Conservation (phyloP, 192 early-diverging fungal genomes). For the Thoreauomyces humboldtii region DNA sequence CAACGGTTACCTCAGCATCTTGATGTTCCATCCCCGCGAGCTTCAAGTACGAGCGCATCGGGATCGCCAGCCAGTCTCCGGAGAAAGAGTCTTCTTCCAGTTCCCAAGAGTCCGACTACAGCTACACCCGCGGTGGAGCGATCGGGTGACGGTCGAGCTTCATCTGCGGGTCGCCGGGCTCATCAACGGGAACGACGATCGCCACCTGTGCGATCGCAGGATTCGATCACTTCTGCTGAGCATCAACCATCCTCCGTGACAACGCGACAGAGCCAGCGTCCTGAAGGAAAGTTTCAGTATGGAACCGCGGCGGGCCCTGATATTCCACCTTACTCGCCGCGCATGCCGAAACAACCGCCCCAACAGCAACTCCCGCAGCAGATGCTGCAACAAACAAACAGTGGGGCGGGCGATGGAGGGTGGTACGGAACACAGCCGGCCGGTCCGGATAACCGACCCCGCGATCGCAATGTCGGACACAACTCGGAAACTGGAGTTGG, state of each 20-base stretch:
- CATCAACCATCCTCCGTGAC: not conserved
- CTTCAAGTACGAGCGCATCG: not conserved
- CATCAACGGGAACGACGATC: too few species aligned
- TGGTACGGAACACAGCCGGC: too few species aligned
- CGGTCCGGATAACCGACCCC: too few species aligned
- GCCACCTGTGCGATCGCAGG: too few species aligned
- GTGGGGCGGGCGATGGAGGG: too few species aligned
- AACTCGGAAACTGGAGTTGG: not conserved
- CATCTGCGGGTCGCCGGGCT: too few species aligned
- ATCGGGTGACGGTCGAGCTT: not conserved
- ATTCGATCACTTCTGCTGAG: not conserved
- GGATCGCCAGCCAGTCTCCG: not conserved
- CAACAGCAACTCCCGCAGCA: conserved; percentile 5
- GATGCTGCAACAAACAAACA: not conserved
- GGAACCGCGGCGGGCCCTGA: not conserved
- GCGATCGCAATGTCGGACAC: not conserved
- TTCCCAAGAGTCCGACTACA: conserved; percentile 1
- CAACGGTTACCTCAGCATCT: too few species aligned
- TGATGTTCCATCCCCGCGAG: not conserved
- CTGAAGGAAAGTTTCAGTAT: not conserved
- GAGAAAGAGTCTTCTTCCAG: conserved; percentile 10
- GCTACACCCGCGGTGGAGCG: not conserved
- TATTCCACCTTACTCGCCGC: conserved; percentile 1
- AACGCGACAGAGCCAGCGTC: not conserved
- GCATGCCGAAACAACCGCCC: conserved; percentile 4